A percentile compares a stretch with the other conserved stretches of the same genome.
Conservation (phyloP, 2,329 filamentous ascomycete species). For the Geosmithia morbida region DNA sequence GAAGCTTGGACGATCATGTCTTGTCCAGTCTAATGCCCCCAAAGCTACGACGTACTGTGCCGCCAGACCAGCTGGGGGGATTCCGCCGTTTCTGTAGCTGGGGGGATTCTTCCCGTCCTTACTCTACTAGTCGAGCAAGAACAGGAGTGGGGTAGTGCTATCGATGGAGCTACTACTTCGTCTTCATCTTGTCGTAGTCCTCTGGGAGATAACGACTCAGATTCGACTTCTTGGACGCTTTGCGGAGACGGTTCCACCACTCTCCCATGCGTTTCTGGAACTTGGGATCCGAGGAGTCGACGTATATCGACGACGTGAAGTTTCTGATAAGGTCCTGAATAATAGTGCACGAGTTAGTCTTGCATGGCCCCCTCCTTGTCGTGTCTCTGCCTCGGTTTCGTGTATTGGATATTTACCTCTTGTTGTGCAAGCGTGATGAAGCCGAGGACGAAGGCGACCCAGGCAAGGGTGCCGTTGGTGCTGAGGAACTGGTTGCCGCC, state of each 20-base stretch:
- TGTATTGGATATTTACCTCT: slow-evolving; percentile 10
- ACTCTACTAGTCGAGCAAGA: too few species aligned
- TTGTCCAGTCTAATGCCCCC: too few species aligned
- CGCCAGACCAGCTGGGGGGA: too few species aligned
- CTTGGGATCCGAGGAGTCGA: slow-evolving; percentile 11
- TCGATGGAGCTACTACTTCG: slow-evolving; percentile 8
- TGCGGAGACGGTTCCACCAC: slow-evolving; percentile 19
- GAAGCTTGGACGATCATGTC: too few species aligned
- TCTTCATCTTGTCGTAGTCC: slow-evolving; percentile 17
- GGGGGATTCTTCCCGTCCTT: too few species aligned
- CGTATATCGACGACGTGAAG: slow-evolving; percentile 12
- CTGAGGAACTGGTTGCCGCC: slow-evolving; percentile 23
- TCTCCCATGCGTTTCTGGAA: slow-evolving; percentile 13
- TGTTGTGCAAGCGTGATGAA: slow-evolving; percentile 20
- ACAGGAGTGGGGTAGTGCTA: too few species aligned
- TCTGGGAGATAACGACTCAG: slow-evolving; percentile 17
- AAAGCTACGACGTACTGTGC: too few species aligned
- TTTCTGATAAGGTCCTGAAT: slow-evolving; percentile 15
- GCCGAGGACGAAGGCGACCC: slow-evolving; percentile 22
- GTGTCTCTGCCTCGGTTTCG: too few species aligned
- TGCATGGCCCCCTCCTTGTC: too few species aligned
- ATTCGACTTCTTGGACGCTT: slow-evolving; percentile 18
- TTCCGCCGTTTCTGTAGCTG: too few species aligned
- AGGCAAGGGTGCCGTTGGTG: slow-evolving; percentile 20
- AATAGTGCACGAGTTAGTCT: background rate